Base-by-base conservation (phyloP, 306 rosid genomes). In the Cyclanthera cordifolia region DNA sequence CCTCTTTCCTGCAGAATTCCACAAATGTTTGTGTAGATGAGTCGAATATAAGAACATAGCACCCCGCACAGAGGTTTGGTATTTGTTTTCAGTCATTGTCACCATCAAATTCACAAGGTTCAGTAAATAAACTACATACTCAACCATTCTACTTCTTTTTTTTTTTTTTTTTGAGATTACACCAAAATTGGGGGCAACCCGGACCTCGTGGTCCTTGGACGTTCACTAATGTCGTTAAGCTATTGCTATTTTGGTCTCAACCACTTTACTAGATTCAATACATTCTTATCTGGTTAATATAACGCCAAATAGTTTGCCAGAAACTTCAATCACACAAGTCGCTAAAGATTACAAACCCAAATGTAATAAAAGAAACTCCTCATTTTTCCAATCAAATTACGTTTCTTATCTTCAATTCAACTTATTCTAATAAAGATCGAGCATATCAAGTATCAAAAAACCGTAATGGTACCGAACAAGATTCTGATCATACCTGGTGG, bases 401-500 rank as follows among this genome's bases (percentile, higher is more conserved):
- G 41, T 1, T 34, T 34, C 41, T 34, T 9, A 34, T 34, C 41
- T 34, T 6, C 20, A 63, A 63, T 43, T 12, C 1, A 20, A 39
- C 21, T 5, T 10, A 63, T 41, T 21, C 30, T 28, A 5, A 37
- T 10, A 32, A 37, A 19, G 10, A 27, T 27, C 30, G 30, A 27
- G 68, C 6, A 61, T 39, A n/a, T 39, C 17, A 39, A 3, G 3
- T 27, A 1, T 1, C 37, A 32, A 6, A 32, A 32, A 32, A 4
- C 14, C 90, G 88, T 83, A 73, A 50, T 32, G 49, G 83, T 45
- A 66, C 76, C 66, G 25, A 95, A 86, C 28, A 8, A 84, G 74
- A 59, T 82, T 49, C 5, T 82, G 83, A 50, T 47, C 53, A 46
- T 67, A 77, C 72, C 73, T 59, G 76, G 76, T 45, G 53, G 83